Evolutionary conservation across 2,329 filamentous ascomycete species (phyloP).

Genomic region (Colletotrichum sublineola): DNA sequence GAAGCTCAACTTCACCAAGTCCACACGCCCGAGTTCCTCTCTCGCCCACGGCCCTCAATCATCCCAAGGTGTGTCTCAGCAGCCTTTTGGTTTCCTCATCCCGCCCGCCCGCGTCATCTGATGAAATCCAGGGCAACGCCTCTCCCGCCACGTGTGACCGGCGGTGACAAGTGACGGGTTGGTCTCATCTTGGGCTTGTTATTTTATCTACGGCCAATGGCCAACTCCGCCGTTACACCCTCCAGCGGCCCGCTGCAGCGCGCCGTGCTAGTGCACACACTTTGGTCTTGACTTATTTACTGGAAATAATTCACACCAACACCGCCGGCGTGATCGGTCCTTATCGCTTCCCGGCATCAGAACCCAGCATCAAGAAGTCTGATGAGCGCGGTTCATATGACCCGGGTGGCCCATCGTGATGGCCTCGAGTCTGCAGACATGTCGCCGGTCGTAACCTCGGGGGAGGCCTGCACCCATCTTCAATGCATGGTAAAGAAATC

Average conservation of each 20-base stretch:
- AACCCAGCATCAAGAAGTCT: background rate
- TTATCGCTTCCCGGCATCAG: background rate
- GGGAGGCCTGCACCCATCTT: background rate
- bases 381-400: background rate
- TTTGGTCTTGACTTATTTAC: background rate
- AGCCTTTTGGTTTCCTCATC: background rate
- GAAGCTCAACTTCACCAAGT: background rate
- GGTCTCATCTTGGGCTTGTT: constrained; percentile 19
- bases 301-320: background rate
- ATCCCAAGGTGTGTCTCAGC: background rate
- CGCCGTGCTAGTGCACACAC: constrained; percentile 24
- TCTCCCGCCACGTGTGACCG: background rate
- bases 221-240: constrained; percentile 26
- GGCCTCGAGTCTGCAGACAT: background rate
- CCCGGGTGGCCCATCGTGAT: background rate
- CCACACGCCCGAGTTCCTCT: background rate
- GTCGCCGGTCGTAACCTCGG: too few relatives aligned
- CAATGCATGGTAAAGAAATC: background rate
- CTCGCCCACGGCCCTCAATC: background rate
- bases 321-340: constrained; percentile 14
- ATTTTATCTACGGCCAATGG: constrained; percentile 26
- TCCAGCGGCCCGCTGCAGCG: constrained; percentile 26
- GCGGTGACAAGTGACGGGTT: constrained; percentile 22
- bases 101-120: constrained; percentile 7
- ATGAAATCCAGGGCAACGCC: background rate